A percentile compares a stretch with the other conserved stretches of the same genome.
Conservation (phyloP, 352 stramenopile species). For the Phytophthora sp. region DNA sequence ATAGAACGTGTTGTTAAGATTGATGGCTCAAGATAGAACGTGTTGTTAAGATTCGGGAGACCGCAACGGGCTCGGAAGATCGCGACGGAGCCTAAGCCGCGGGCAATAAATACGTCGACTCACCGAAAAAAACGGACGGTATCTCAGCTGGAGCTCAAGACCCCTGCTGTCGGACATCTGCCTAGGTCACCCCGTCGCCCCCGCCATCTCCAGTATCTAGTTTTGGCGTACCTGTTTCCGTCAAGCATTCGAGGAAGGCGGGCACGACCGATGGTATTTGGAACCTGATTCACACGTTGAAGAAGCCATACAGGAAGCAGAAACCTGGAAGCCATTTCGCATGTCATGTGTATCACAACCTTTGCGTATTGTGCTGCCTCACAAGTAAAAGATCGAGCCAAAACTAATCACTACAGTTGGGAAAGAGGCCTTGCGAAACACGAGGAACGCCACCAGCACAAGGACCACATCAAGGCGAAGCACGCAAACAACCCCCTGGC, state of each 20-base stretch:
- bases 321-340: neutral
- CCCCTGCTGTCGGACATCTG: neutral
- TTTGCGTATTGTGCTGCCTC: conserved; percentile 7
- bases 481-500: conserved; percentile 3
- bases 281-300: conserved; percentile 2
- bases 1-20: no score
- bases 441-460: no score
- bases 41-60: neutral
- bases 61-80: neutral
- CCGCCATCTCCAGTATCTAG: neutral
- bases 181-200: neutral
- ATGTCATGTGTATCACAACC: neutral
- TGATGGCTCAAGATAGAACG: no score
- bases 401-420: no score
- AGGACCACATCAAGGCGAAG: conserved; percentile 14
- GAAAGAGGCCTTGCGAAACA: no score
- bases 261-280: neutral
- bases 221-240: neutral
- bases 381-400: neutral
- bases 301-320: neutral
- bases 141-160: neutral
- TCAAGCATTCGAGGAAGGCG: no score
- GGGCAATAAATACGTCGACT: neutral
- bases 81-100: neutral
- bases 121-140: neutral